Percentiles rank a stretch among this genome's conserved stretches.
Conservation (phyloP, 2,329 filamentous ascomycete genomes). For the Corinectria fuckeliana region DNA sequence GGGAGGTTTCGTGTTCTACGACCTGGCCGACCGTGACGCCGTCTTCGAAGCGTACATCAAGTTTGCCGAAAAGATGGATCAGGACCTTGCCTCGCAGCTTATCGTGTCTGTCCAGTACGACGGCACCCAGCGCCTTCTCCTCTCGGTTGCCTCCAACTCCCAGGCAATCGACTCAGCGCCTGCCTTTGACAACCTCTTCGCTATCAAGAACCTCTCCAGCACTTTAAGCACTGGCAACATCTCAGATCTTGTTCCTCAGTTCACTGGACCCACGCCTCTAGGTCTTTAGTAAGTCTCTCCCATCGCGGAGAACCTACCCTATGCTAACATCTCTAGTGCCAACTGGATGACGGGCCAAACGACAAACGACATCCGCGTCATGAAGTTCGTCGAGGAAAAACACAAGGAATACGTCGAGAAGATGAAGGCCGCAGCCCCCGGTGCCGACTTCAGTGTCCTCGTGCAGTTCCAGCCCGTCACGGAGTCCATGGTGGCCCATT, state of each 20-base stretch:
- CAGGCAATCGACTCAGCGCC: conserved; percentile 31
- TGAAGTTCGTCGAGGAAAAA: conserved; percentile 41
- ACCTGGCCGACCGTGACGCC: conserved; percentile 28
- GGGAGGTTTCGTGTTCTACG: conserved; percentile 39
- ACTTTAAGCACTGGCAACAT: conserved; percentile 34
- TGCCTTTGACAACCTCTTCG: conserved; percentile 33
- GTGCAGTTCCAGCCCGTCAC: conserved; percentile 45
- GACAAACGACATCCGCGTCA: conserved; percentile 37
- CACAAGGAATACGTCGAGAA: conserved; percentile 37
- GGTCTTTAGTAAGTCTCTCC: conserved; percentile 33
- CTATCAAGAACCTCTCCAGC: conserved; percentile 30
- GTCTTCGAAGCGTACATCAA: conserved; percentile 39
- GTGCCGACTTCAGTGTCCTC: conserved; percentile 35
- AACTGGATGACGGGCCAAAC: conserved; percentile 45
- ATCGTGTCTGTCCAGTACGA: conserved; percentile 37
- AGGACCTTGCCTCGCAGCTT: conserved; percentile 38
- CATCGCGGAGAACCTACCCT: fast-evolving
- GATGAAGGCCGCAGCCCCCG: conserved; percentile 37
- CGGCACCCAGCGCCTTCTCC: conserved; percentile 20
- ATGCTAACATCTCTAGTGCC: conserved; percentile 14
- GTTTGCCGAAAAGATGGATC: conserved; percentile 37
- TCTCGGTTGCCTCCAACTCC: conserved; percentile 38
- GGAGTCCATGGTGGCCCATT: conserved; percentile 35
- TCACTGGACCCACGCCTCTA: conserved; percentile 42
- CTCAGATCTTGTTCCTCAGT: conserved; percentile 39